Conservation (phyloP, 441 rosid species). For the Capsella rubella region DNA sequence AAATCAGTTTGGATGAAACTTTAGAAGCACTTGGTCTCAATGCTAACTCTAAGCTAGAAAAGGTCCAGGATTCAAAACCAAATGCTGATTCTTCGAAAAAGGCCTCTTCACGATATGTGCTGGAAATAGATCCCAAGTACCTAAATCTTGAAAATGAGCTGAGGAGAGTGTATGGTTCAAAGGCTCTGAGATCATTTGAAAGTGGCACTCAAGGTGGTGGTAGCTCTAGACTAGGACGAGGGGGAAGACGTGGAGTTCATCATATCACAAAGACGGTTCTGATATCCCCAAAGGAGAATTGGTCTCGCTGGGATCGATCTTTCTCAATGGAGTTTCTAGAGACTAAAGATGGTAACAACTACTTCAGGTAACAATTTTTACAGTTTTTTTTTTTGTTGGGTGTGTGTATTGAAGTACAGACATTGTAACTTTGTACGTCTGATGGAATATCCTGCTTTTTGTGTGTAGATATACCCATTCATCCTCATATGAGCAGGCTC, state of each 20-base stretch:
- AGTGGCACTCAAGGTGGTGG: slow-evolving; percentile 57
- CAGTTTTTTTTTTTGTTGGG: background rate
- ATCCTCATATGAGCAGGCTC: slow-evolving; percentile 72
- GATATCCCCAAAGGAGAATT: slow-evolving; percentile 76
- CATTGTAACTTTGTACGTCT: slow-evolving; percentile 13
- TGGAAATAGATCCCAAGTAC: slow-evolving; percentile 75
- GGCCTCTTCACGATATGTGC: slow-evolving; percentile 45
- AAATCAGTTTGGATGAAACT: slow-evolving; percentile 50
- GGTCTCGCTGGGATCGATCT: slow-evolving; percentile 94
- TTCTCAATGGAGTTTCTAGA: slow-evolving; percentile 88
- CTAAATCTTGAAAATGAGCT: slow-evolving; percentile 84
- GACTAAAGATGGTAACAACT: slow-evolving; percentile 66
- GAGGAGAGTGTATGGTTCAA: slow-evolving; percentile 83
- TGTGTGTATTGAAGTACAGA: background rate
- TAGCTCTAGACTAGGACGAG: slow-evolving; percentile 70
- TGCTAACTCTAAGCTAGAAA: slow-evolving; percentile 44
- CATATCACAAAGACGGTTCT: slow-evolving; percentile 74
- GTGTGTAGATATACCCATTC: slow-evolving; percentile 48
- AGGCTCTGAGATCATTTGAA: slow-evolving; percentile 85
- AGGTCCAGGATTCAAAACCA: slow-evolving; percentile 44
- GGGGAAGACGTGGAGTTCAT: slow-evolving; percentile 75
- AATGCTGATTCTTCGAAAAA: slow-evolving; percentile 40
- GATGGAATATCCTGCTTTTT: slow-evolving; percentile 15
- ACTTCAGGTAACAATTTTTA: slow-evolving; percentile 65
- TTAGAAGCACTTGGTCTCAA: slow-evolving; percentile 57